These are phyloP conservation scores for Mucor ambiguus DNA, from an alignment of 371 early-diverging fungal genomes.

Conservation along the genomic window DNA sequence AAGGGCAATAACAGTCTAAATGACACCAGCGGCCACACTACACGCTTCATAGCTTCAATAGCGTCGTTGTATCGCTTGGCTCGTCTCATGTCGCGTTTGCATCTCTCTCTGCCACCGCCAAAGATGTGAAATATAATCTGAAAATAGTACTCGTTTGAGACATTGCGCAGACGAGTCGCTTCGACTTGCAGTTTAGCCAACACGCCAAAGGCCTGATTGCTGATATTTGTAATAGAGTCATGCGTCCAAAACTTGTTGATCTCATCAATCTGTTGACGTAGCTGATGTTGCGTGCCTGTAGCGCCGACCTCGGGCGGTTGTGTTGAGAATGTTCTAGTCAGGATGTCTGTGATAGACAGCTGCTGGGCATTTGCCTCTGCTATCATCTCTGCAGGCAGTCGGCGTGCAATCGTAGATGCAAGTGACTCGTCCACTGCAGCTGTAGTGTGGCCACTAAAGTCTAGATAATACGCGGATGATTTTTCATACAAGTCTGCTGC, in stretches of 20 bases:
- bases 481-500: conserved; percentile 39
- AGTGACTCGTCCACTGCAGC: conserved; percentile 8
- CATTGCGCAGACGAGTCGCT: conserved; percentile 35
- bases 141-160: conserved; percentile 35
- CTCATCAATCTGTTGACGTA: conserved; percentile 16
- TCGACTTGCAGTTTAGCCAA: conserved; percentile 36
- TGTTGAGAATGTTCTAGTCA: conserved; percentile 13
- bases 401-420: not conserved
- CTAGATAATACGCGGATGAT: conserved; percentile 32
- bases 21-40: conserved; percentile 41
- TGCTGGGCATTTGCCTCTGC: not conserved
- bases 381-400: not conserved
- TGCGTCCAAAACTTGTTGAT: conserved; percentile 25
- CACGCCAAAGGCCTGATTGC: conserved; percentile 26
- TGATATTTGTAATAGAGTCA: conserved; percentile 62
- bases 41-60: conserved; percentile 40
- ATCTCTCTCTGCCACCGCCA: conserved; percentile 27
- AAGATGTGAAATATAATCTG: conserved; percentile 27
- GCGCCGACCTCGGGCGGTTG: not conserved
- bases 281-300: not conserved
- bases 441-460: conserved; percentile 19
- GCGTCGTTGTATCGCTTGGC: conserved; percentile 40
- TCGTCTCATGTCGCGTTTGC: conserved; percentile 24
- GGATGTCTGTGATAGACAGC: not conserved
- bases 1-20: conserved; percentile 37